A percentile compares a stretch with the other conserved stretches of the same genome.
These are phyloP conservation scores for Exutisphaerella laricina DNA, from an alignment of 2,329 filamentous ascomycete species.

Conservation along the genomic window DNA sequence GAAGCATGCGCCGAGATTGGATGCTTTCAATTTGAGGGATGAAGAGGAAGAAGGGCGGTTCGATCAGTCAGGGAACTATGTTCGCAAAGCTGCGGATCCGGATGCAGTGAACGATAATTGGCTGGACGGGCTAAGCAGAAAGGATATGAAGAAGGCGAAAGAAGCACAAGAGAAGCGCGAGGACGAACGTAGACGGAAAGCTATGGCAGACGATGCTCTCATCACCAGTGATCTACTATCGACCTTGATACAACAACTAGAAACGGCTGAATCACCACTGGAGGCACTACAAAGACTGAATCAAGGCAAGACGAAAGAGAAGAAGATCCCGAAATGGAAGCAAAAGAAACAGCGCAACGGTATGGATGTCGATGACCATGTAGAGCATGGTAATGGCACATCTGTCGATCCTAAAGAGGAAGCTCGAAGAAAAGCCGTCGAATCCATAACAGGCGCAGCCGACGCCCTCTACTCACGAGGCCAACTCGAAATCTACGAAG, in stretches of 20 bases:
- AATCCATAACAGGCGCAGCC: slow-evolving; percentile 80
- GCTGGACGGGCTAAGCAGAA: slow-evolving; percentile 88
- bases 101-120: slow-evolving; percentile 88
- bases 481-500: slow-evolving; percentile 85
- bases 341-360: slow-evolving; percentile 49
- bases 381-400: slow-evolving; percentile 21
- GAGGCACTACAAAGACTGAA: slow-evolving; percentile 75
- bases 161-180: slow-evolving; percentile 84
- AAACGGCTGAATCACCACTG: slow-evolving; percentile 76
- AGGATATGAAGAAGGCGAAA: slow-evolving; percentile 82
- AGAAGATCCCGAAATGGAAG: slow-evolving; percentile 56
- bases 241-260: slow-evolving; percentile 65
- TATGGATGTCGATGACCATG: slow-evolving; percentile 63
- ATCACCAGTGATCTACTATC: slow-evolving; percentile 68
- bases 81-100: slow-evolving; percentile 81
- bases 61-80: slow-evolving; percentile 84
- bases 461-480: slow-evolving; percentile 80
- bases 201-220: slow-evolving; percentile 67
- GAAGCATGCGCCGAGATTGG: slow-evolving; percentile 85
- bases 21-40: slow-evolving; percentile 88
- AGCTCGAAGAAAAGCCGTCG: slow-evolving; percentile 66
- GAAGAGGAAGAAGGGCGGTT: slow-evolving; percentile 93
- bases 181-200: slow-evolving; percentile 64
- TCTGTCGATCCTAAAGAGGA: slow-evolving; percentile 63
- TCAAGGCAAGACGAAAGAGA: slow-evolving; percentile 53